These are phyloP conservation scores for Theileria annulata DNA, from an alignment of 169 alveolate genomes.

Conservation along the genomic window DNA sequence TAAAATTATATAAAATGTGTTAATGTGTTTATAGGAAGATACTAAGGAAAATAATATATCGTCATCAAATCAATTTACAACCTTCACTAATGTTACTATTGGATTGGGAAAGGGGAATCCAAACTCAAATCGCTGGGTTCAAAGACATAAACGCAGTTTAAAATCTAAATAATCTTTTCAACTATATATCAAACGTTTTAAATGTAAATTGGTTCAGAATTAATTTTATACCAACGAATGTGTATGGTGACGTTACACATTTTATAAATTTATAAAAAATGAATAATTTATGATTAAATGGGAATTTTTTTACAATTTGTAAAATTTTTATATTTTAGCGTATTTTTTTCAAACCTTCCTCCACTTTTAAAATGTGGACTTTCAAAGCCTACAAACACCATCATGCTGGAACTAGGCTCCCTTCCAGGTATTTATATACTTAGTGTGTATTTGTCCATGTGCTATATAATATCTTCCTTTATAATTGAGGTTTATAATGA, in stretches of 20 bases:
- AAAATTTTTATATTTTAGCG: not conserved
- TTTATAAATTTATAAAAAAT: not conserved
- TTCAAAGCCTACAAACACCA: constrained; percentile 2
- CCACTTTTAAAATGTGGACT: not conserved
- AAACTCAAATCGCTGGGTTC: constrained; percentile 66
- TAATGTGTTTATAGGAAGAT: constrained; percentile 10
- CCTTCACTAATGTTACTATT: constrained; percentile 24
- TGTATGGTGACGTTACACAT: constrained; percentile 1
- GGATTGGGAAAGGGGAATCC: constrained; percentile 71
- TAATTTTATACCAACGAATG: not conserved
- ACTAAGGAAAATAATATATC: constrained; percentile 27
- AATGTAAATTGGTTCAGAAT: not conserved
- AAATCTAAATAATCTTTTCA: constrained; percentile 16
- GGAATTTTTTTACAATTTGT: not conserved
- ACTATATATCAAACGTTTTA: not conserved
- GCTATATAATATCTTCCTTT: not conserved
- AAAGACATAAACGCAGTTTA: constrained; percentile 52
- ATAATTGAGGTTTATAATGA: not conserved
- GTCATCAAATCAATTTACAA: constrained; percentile 1
- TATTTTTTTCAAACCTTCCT: not conserved
- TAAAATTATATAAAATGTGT: not conserved
- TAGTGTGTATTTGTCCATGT: not conserved
- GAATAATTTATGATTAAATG: not conserved
- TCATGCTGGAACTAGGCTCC: constrained; percentile 60
- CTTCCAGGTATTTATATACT: constrained; percentile 51